phyloP scores from a whole-genome alignment of 1,284 basidiomycete species.

The Xerocomus tenax region DNA sequence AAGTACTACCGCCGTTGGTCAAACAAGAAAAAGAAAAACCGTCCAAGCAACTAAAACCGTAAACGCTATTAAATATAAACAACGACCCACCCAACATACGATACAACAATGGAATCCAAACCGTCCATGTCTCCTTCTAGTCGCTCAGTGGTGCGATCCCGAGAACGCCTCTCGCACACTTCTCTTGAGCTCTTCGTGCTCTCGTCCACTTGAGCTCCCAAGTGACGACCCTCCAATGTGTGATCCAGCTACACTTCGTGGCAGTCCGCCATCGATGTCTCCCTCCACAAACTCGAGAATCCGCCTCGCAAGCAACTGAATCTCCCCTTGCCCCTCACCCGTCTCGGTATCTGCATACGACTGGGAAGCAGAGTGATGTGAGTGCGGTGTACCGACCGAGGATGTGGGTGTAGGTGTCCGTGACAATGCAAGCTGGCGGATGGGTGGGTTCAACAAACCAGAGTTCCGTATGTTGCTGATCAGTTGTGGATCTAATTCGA shows the following conservation, averaged over 20 bases:
- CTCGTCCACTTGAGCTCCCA: conserved; percentile 47
- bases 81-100: conserved; percentile 3
- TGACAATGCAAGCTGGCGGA: conserved; percentile 71
- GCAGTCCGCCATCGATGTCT: conserved; percentile 49
- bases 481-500: conserved; percentile 68
- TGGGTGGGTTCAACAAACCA: conserved; percentile 71
- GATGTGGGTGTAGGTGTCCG: conserved; percentile 65
- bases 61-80: conserved; percentile 17
- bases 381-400: conserved; percentile 64
- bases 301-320: conserved; percentile 73
- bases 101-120: background rate
- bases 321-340: conserved; percentile 78
- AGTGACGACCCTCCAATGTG: conserved; percentile 59
- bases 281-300: conserved; percentile 81
- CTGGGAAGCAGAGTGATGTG: conserved; percentile 59
- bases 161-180: conserved; percentile 73
- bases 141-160: conserved; percentile 39
- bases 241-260: conserved; percentile 53
- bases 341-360: conserved; percentile 76
- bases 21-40: background rate
- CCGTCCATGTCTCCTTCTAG: background rate
- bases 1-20: too few species aligned
- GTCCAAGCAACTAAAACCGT: background rate
- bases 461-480: conserved; percentile 84
- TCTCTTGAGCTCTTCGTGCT: conserved; percentile 69